Percentiles rank a stretch among this genome's conserved stretches.
Conservation (phyloP, 495 filamentous ascomycete species). For the Daldinia loculata region DNA sequence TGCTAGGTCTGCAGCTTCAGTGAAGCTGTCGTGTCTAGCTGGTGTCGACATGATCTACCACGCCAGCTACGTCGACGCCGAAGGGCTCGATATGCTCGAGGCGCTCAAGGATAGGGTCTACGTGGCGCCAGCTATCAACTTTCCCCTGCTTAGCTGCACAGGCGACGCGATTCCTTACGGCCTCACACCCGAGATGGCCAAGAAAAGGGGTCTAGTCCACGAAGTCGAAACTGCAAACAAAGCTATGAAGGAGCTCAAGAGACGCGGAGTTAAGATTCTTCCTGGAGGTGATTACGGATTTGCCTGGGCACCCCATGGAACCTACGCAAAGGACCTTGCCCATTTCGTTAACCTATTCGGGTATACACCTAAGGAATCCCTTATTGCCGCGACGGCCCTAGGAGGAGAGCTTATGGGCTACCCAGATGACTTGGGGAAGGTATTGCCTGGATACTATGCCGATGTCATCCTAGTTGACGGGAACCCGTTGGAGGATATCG, state of each 20-base stretch:
- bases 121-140: background rate
- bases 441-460: constrained; percentile 17
- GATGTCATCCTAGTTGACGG: constrained; percentile 20
- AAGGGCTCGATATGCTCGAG: constrained; percentile 19
- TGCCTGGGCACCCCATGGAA: constrained; percentile 21
- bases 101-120: constrained; percentile 9
- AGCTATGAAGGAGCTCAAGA: constrained; percentile 15
- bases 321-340: constrained; percentile 9
- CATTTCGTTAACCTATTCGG: background rate
- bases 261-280: constrained; percentile 12
- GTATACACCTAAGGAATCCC: background rate
- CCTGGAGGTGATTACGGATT: constrained; percentile 18
- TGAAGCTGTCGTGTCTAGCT: constrained; percentile 18
- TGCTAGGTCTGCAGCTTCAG: constrained; percentile 14
- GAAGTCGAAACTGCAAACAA: constrained; percentile 8
- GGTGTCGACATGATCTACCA: constrained; percentile 24
- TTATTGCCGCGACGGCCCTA: constrained; percentile 10
- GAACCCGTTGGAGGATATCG: constrained; percentile 13
- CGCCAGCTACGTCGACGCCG: constrained; percentile 17
- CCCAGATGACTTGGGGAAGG: constrained; percentile 12
- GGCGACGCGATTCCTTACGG: background rate
- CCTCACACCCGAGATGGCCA: background rate
- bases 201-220: constrained; percentile 1
- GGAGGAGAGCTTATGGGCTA: constrained; percentile 20
- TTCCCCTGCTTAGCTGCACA: background rate